Percentiles rank a stretch among this genome's conserved stretches.
Conservation (phyloP, 495 filamentous ascomycete species). For the Penicillium paradoxum region DNA sequence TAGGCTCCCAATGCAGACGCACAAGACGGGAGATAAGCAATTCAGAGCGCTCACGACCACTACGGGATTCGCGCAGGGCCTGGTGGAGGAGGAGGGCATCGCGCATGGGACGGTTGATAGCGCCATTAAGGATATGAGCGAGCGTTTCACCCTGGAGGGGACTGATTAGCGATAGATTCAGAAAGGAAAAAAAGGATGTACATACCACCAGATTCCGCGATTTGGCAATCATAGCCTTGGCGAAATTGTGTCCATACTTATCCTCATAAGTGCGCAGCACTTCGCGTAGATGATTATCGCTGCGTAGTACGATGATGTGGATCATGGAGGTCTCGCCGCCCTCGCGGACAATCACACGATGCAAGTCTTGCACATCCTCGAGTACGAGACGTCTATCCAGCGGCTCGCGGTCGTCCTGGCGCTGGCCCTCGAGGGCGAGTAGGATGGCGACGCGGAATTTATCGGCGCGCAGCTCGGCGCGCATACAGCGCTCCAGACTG, state of each 20-base stretch:
- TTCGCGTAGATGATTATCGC: constrained; percentile 76
- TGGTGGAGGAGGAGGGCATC: constrained; percentile 94
- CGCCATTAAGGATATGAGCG: constrained; percentile 92
- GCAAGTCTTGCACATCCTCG: constrained; percentile 67
- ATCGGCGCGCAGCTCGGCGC: constrained; percentile 83
- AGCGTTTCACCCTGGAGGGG: constrained; percentile 77
- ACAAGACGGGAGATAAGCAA: constrained; percentile 76
- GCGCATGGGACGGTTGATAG: constrained; percentile 90
- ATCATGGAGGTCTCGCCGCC: constrained; percentile 93
- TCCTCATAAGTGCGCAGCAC: constrained; percentile 69
- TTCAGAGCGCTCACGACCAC: constrained; percentile 70
- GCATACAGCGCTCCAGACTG: constrained; percentile 78
- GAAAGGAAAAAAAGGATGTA: constrained; percentile 2
- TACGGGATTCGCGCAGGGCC: constrained; percentile 61
- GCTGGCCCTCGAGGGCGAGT: constrained; percentile 70
- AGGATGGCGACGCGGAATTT: constrained; percentile 92
- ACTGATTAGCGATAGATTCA: constrained; percentile 1
- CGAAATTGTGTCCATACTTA: constrained; percentile 70
- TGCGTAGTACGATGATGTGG: constrained; percentile 70
- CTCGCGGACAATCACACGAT: constrained; percentile 64
- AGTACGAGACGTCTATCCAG: constrained; percentile 54
- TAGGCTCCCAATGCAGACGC: constrained; percentile 77
- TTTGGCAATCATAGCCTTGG: constrained; percentile 79
- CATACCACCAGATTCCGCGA: constrained; percentile 86
- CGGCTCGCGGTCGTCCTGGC: constrained; percentile 71